These are phyloP conservation scores for Monosporascus sp. DNA, from an alignment of 2,329 filamentous ascomycete genomes.

Conservation along the genomic window DNA sequence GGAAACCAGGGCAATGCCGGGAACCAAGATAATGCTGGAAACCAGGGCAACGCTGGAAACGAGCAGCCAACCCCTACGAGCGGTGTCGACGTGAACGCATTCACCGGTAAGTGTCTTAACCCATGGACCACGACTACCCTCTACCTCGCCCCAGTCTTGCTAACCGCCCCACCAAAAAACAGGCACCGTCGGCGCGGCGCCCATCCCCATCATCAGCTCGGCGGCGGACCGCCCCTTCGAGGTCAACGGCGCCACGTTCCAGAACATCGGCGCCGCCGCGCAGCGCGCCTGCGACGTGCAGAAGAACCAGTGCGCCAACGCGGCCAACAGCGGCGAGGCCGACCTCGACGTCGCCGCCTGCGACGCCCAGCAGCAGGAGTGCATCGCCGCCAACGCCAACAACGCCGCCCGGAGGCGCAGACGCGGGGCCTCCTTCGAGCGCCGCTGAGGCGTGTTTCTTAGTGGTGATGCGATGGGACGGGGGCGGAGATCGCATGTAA, in stretches of 20 bases:
- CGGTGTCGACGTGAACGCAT: slow-evolving; percentile 38
- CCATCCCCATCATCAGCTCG: slow-evolving; percentile 34
- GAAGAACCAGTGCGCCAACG: slow-evolving; percentile 45
- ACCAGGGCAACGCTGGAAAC: background rate
- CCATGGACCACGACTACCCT: background rate
- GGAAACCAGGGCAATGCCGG: slow-evolving; percentile 1
- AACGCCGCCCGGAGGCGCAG: slow-evolving; percentile 1
- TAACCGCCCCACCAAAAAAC: background rate
- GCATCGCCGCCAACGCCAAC: slow-evolving; percentile 18
- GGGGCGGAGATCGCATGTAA: too few species aligned
- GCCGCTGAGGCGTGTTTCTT: background rate
- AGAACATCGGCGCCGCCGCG: slow-evolving; percentile 38
- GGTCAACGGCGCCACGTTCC: slow-evolving; percentile 52
- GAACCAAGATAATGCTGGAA: slow-evolving; percentile 2
- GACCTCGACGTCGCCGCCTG: slow-evolving; percentile 32
- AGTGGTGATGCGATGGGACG: too few species aligned
- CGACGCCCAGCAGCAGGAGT: slow-evolving; percentile 36
- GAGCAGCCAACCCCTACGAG: slow-evolving; percentile 11
- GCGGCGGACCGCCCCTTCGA: slow-evolving; percentile 38
- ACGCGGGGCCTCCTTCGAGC: slow-evolving; percentile 5
- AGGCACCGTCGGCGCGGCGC: slow-evolving; percentile 34
- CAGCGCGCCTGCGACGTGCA: slow-evolving; percentile 45
- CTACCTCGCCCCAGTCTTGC: background rate
- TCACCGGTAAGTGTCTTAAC: slow-evolving; percentile 29
- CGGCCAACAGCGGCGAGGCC: slow-evolving; percentile 37